Percentiles rank a stretch among this genome's conserved stretches.
Conservation (phyloP, 257 asterid species). For the Nicotiana undulata region DNA sequence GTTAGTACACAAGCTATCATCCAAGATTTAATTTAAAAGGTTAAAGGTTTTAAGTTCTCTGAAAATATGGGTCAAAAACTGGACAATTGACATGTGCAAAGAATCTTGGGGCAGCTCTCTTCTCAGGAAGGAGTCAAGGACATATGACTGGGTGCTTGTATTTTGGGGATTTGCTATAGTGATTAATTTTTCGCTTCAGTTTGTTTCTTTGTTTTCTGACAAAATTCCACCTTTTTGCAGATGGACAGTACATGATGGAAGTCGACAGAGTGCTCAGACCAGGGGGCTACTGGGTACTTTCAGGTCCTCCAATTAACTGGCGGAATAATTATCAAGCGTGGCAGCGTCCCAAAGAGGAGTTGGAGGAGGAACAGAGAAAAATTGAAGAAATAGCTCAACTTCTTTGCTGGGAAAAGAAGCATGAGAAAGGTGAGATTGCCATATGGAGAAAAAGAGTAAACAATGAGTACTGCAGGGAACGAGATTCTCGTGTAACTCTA, state of each 20-base stretch:
- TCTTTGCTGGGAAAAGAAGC: constrained; percentile 41
- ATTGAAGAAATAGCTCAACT: constrained; percentile 32
- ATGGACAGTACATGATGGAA: constrained; percentile 35
- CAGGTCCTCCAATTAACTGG: constrained; percentile 46
- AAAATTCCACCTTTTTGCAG: constrained; percentile 7
- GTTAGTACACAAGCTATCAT: neutral
- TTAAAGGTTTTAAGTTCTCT: too few species aligned
- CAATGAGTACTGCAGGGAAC: constrained; percentile 19
- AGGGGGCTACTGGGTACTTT: constrained; percentile 42
- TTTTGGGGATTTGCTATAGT: neutral
- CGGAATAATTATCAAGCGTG: constrained; percentile 23
- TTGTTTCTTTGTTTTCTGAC: neutral
- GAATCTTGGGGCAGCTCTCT: too few species aligned
- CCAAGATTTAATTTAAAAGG: too few species aligned
- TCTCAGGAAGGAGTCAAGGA: too few species aligned
- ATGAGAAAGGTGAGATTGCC: constrained; percentile 31
- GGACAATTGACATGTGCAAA: too few species aligned
- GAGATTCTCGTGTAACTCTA: constrained; percentile 21
- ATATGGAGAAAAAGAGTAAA: constrained; percentile 38
- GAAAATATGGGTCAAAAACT: too few species aligned
- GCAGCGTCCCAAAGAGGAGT: constrained; percentile 28
- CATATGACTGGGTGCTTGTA: too few species aligned
- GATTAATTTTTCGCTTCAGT: too few species aligned
- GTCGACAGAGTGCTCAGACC: constrained; percentile 40
- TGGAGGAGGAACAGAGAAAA: constrained; percentile 29